phyloP scores from a whole-genome alignment of 2,329 filamentous ascomycete species.

The Didymella glomerata region DNA sequence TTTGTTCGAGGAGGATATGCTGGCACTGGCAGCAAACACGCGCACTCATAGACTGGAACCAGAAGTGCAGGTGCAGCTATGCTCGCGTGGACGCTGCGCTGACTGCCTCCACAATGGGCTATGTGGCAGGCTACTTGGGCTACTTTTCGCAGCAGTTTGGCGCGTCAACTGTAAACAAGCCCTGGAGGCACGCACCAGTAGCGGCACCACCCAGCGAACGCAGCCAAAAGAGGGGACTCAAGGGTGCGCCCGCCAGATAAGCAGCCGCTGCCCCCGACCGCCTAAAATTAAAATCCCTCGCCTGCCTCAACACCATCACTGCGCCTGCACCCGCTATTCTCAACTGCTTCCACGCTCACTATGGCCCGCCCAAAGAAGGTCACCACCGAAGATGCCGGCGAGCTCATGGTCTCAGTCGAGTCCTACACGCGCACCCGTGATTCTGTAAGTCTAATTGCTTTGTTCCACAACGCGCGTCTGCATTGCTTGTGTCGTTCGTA shows the following conservation, averaged over 20 bases:
- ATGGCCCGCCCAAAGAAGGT: constrained; percentile 46
- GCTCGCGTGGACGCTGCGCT: neutral
- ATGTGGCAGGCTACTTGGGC: neutral
- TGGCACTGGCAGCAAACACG: neutral
- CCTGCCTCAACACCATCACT: constrained; percentile 19
- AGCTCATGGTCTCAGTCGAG: constrained; percentile 67
- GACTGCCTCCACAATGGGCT: neutral
- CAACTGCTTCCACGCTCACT: constrained; percentile 13
- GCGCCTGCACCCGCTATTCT: constrained; percentile 14
- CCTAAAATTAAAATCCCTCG: neutral
- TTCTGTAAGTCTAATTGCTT: constrained; percentile 68
- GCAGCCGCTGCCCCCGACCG: neutral
- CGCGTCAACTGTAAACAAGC: neutral
- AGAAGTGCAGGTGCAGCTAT: neutral
- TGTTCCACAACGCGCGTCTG: constrained; percentile 16
- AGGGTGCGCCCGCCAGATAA: neutral
- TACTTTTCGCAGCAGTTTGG: neutral
- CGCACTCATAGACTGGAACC: neutral
- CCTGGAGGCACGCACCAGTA: too few relatives aligned
- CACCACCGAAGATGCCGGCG: constrained; percentile 44
- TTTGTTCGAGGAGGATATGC: neutral
- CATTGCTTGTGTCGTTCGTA: constrained; percentile 11
- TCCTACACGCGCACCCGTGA: constrained; percentile 84
- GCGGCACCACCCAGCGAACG: neutral
- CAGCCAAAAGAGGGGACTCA: neutral